Percentiles rank a stretch among this genome's conserved stretches.
These are phyloP conservation scores for Discostella stelligeroides DNA, from an alignment of 108 stramenopile genomes.

Conservation along the genomic window DNA sequence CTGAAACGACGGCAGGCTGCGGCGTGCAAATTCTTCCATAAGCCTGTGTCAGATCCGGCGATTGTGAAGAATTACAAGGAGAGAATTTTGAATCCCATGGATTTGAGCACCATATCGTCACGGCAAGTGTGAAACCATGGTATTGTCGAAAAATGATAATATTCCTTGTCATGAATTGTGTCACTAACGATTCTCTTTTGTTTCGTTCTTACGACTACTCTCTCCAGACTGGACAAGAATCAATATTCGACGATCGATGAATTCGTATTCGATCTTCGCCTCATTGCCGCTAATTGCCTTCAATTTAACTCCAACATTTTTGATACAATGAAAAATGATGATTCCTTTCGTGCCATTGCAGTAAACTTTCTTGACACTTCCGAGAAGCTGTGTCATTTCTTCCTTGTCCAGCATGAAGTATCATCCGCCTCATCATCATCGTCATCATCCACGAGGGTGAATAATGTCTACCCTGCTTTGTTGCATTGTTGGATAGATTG, in stretches of 20 bases:
- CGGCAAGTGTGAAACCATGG: slow-evolving; percentile 44
- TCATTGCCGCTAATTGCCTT: slow-evolving; percentile 82
- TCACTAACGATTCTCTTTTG: background rate
- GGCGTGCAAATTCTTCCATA: slow-evolving; percentile 62
- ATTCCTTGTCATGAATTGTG: no score
- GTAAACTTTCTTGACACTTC: slow-evolving; percentile 51
- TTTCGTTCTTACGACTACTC: background rate
- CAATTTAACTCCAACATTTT: slow-evolving; percentile 66
- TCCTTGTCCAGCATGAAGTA: slow-evolving; percentile 66
- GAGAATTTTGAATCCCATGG: slow-evolving; percentile 80
- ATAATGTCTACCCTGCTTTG: slow-evolving; percentile 64
- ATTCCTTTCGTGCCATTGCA: slow-evolving; percentile 70
- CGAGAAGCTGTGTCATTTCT: slow-evolving; percentile 69
- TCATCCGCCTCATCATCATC: no score
- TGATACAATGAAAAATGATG: slow-evolving; percentile 14
- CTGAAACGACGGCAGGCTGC: slow-evolving; percentile 62
- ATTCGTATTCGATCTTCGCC: slow-evolving; percentile 75
- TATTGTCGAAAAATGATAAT: no score
- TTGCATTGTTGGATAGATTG: slow-evolving; percentile 86
- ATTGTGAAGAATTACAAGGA: slow-evolving; percentile 78
- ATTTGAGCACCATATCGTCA: slow-evolving; percentile 68
- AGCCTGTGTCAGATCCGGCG: slow-evolving; percentile 73
- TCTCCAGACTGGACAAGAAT: slow-evolving; percentile 63
- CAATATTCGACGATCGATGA: slow-evolving; percentile 61
- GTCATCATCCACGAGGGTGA: slow-evolving; percentile 19